Evolutionary conservation across 306 rosid species (phyloP), one percentile per base, ranked within the genome.

Genomic region (Astragalus membranaceus): DNA sequence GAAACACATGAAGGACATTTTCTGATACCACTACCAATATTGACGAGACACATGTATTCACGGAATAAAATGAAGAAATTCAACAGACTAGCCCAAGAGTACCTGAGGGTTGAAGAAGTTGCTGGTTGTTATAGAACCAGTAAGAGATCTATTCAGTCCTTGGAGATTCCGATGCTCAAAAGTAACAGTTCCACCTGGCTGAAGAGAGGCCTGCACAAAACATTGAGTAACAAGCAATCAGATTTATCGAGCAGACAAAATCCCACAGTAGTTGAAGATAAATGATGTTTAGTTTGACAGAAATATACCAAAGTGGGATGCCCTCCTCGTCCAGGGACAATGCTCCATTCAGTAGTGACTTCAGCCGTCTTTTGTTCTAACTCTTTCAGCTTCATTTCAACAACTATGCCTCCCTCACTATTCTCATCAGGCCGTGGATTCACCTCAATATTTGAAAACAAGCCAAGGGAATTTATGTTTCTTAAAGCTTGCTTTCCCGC

Each of bases 401-500:
- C 97, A 66, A 91, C 82, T 48, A 94, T 91, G 48, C 92, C 97
- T 79, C 99, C 99, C 56, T 94, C 99, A 37, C 82, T 89, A 67
- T 82, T 94, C 85, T 94, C 97, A 16, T 91, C 99, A 41, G 97
- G 99, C 14, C 91, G 83, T 8, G 99, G 99, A 75, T 91, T 94
- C 78, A 94, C 97, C 83, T 94, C 99, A 78, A 94, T 91, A 78
- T 94, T 94, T 1, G 99, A 94, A 82, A 94, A 94, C 85, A 94
- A 72, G 54, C 89, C 86, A 30, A 94, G 92, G 33, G 96, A 91
- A 35, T 94, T 88, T 57, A 94, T 89, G 77, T 91, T 94, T 72
- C 95, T 83, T 58, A 94, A 81, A 75, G 99, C 99, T 81, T 94
- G 97, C 79, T 94, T 94, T 76, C 99, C 99, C 1, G 99, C 99